A percentile compares a stretch with the other conserved stretches of the same genome.
Evolutionary conservation across 106 monocot species (phyloP).

Genomic region (Dendrobium huoshanense): DNA sequence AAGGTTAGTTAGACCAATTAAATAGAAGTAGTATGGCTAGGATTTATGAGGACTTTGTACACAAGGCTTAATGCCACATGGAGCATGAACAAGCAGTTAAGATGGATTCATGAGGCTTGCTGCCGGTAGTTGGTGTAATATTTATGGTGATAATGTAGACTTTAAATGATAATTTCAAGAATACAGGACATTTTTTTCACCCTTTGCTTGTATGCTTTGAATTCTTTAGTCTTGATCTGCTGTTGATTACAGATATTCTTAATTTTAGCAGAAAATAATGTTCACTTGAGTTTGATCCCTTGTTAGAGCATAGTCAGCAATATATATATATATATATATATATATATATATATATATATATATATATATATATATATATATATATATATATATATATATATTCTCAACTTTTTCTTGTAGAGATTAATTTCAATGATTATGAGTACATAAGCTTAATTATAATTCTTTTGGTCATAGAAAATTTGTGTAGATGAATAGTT

Average conservation of each 20-base stretch:
- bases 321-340: background rate
- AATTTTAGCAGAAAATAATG: background rate
- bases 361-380: too few species aligned
- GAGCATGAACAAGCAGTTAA: background rate
- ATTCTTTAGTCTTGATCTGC: background rate
- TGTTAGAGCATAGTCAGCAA: background rate
- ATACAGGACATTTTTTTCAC: background rate
- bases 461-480: background rate
- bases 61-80: background rate
- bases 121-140: background rate
- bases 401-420: background rate
- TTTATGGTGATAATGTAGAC: background rate
- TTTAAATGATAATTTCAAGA: background rate
- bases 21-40: background rate
- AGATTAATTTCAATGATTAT: background rate
- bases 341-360: too few species aligned
- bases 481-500: background rate
- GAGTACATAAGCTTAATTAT: background rate
- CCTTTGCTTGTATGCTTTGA: background rate
- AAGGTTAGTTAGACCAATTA: background rate
- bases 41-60: background rate
- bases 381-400: too few species aligned
- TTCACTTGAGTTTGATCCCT: background rate
- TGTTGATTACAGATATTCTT: background rate
- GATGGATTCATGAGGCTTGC: background rate